Percentiles rank a stretch among this genome's conserved stretches.
Evolutionary conservation across 2,329 filamentous ascomycete species (phyloP).

Genomic region (Colletotrichum kahawae): DNA sequence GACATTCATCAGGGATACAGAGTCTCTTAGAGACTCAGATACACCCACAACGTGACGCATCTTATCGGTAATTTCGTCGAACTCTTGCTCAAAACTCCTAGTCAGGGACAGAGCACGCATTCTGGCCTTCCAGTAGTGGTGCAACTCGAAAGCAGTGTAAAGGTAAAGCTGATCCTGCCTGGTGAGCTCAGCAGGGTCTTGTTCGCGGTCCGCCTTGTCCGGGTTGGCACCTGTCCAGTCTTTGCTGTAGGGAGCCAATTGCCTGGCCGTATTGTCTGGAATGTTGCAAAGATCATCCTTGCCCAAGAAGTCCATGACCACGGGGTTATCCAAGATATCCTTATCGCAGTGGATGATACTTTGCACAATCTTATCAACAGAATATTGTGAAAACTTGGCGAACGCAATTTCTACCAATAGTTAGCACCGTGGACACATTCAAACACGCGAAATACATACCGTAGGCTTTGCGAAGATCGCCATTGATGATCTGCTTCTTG

Average conservation of each 20-base stretch:
- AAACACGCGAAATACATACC: conserved; percentile 51
- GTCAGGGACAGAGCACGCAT: conserved; percentile 91
- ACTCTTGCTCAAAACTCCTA: conserved; percentile 83
- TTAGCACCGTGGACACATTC: background rate
- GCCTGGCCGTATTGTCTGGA: conserved; percentile 86
- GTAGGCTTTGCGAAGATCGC: conserved; percentile 86
- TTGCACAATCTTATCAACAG: conserved; percentile 83
- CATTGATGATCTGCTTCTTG: conserved; percentile 96
- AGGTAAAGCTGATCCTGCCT: conserved; percentile 96
- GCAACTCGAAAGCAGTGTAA: conserved; percentile 89
- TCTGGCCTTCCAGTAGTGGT: conserved; percentile 98
- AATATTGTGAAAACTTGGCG: conserved; percentile 86
- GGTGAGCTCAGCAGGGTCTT: conserved; percentile 86
- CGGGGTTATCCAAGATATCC: conserved; percentile 84
- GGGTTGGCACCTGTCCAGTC: conserved; percentile 95
- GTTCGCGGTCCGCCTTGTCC: conserved; percentile 76
- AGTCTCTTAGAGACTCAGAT: conserved; percentile 88
- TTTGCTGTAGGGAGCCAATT: conserved; percentile 93
- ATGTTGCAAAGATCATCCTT: conserved; percentile 93
- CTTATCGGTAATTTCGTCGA: conserved; percentile 88
- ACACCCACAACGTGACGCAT: conserved; percentile 85
- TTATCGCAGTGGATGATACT: conserved; percentile 96
- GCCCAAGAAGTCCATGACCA: conserved; percentile 96
- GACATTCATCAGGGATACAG: conserved; percentile 93
- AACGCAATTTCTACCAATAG: conserved; percentile 75